Evolutionary conservation across 441 rosid species (phyloP), one percentile per base, ranked within the genome.

Genomic region (Populus hybrid): DNA sequence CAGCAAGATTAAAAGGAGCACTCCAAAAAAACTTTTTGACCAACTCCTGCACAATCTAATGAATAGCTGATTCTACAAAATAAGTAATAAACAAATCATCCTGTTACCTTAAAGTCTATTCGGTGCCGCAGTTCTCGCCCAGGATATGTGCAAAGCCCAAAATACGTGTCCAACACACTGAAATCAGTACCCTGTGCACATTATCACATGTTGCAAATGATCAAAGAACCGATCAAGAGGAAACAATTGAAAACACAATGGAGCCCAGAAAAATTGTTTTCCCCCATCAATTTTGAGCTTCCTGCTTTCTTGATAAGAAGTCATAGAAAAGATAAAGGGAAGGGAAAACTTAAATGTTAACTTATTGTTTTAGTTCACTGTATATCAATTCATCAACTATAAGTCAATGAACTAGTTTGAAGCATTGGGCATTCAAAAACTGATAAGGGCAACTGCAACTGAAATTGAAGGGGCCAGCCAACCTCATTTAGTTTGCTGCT

Each of bases 141-240:
- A 64, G 97, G 98, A 84, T 88, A 88, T 34, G 97, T 90, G 84
- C 97, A 89, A 69, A 95, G 92, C 73, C 97, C 93, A 83, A 95
- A 95, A 83, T 89, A 94, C 7, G 98, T 94, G 86, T 95, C 97
- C 74, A 92, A n/a, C n/a, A n/a, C 98, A 76, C 97, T 94, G 21
- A 91, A 87, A 85, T 90, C 93, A 67, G 91, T 87, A 67, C 92
- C 97, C 98, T 94, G 89, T 89, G 85, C 23, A 32, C 36, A 70
- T 79, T 53, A 53, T 40, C 14, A 73, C 18, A 36, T 11, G 26
- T 46, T 79, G 30, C 16, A 36, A 53, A 64, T 73, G 34, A 65
- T n/a, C 65, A 2, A 9, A 50, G 23, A 63, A 61, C 71, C 14
- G 28, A 75, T 42, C 26, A 16, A 42, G 5, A 73, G 35, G 34